These are phyloP conservation scores for Plasmopara muralis DNA, from an alignment of 352 stramenopile genomes.

Conservation along the genomic window DNA sequence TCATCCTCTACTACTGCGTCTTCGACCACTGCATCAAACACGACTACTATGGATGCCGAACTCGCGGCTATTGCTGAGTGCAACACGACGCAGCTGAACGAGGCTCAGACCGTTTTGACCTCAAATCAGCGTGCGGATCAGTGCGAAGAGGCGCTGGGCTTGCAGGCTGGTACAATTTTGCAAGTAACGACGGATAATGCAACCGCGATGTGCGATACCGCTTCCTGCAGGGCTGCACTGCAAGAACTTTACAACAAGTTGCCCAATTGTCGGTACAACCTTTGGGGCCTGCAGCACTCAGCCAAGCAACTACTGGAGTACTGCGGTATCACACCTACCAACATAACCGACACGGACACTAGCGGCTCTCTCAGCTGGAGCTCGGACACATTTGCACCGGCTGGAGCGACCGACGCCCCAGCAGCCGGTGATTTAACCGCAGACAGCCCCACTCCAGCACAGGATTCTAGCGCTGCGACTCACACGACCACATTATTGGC, in stretches of 20 bases:
- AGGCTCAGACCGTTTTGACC: slow-evolving; percentile 24
- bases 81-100: slow-evolving; percentile 35
- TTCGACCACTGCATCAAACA: slow-evolving; percentile 15
- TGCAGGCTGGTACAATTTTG: slow-evolving; percentile 31
- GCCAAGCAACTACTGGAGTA: slow-evolving; percentile 35
- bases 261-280: slow-evolving; percentile 51
- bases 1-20: slow-evolving; percentile 11
- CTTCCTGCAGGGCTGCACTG: slow-evolving; percentile 46
- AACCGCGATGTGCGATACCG: slow-evolving; percentile 34
- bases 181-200: slow-evolving; percentile 35
- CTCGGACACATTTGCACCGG: slow-evolving; percentile 29
- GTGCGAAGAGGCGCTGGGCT: slow-evolving; percentile 35
- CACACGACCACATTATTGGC: slow-evolving; percentile 10
- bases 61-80: slow-evolving; percentile 40
- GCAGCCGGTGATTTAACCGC: slow-evolving; percentile 15
- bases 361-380: slow-evolving; percentile 21
- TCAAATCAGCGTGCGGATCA: slow-evolving; percentile 48
- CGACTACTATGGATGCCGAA: slow-evolving; percentile 23
- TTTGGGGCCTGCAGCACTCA: slow-evolving; percentile 42
- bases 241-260: slow-evolving; percentile 51
- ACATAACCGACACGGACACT: slow-evolving; percentile 16
- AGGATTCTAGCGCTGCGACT: slow-evolving; percentile 13
- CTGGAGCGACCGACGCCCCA: slow-evolving; percentile 30
- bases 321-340: slow-evolving; percentile 43
- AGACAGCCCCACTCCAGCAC: slow-evolving; percentile 13